phyloP scores from a whole-genome alignment of 345 rosid genomes.

The Pseudoturritis turrita region DNA sequence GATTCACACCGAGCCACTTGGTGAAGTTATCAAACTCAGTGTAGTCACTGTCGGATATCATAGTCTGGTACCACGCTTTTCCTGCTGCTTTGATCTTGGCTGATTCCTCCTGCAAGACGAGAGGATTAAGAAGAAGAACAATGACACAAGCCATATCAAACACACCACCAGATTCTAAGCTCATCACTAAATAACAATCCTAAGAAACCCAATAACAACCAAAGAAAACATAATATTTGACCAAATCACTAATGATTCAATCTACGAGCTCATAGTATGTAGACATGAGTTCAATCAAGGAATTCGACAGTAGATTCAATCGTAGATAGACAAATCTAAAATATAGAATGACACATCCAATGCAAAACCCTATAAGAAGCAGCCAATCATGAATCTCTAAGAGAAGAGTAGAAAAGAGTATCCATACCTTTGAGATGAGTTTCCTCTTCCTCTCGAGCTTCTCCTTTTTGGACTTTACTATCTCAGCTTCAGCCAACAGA shows the following conservation, averaged over 20 bases:
- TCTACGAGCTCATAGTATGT: no score
- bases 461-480: conserved; percentile 78
- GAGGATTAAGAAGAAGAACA: not conserved
- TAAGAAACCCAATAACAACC: not conserved
- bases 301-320: no score
- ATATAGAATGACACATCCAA: no score
- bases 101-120: conserved; percentile 56
- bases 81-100: conserved; percentile 60
- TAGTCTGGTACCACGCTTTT: conserved; percentile 71
- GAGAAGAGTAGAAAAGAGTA: not conserved
- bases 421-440: conserved; percentile 52
- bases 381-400: not conserved
- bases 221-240: not conserved
- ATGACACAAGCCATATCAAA: not conserved
- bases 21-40: conserved; percentile 65
- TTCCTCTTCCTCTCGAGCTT: conserved; percentile 73
- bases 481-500: conserved; percentile 72
- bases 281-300: no score
- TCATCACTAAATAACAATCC: not conserved
- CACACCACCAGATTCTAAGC: not conserved
- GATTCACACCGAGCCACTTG: conserved; percentile 59
- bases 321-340: no score
- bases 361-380: no score
- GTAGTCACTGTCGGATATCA: conserved; percentile 73
- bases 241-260: no score